phyloP scores from a whole-genome alignment of 441 rosid genomes.

The Iberis amara region DNA sequence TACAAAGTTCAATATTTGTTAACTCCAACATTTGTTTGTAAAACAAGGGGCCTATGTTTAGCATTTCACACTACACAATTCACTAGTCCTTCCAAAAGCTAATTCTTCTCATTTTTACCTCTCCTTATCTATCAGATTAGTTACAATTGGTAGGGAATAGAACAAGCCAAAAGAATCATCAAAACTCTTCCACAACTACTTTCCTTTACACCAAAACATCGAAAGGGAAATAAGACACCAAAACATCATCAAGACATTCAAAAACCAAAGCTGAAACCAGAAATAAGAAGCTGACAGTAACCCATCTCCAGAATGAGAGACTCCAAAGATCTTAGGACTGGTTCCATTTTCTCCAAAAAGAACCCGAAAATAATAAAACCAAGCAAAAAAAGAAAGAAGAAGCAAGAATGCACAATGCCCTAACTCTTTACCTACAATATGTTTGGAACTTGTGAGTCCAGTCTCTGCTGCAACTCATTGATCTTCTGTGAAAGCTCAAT shows the following conservation, averaged over 20 bases:
- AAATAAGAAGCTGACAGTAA: constrained; percentile 8
- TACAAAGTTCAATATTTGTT: too few species aligned
- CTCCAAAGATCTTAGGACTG: constrained; percentile 18
- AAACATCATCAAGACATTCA: constrained; percentile 13
- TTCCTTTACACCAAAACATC: constrained; percentile 23
- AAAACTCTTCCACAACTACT: constrained; percentile 19
- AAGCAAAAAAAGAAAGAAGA: neutral
- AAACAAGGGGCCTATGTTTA: neutral
- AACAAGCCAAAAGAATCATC: too few species aligned
- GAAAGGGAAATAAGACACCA: neutral
- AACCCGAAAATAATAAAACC: neutral
- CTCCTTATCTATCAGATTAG: neutral
- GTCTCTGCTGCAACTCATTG: constrained; percentile 76
- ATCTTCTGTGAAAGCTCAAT: constrained; percentile 72
- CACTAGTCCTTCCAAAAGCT: neutral
- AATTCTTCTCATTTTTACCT: neutral
- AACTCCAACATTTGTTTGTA: neutral
- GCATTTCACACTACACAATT: neutral
- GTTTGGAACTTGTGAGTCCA: constrained; percentile 78
- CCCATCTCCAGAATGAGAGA: constrained; percentile 20
- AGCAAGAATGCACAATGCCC: neutral
- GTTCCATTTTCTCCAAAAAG: constrained; percentile 17
- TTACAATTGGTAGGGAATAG: too few species aligned
- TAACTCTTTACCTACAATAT: neutral
- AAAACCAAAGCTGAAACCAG: constrained; percentile 16